Evolutionary conservation across 768 basidiomycete species (phyloP).

Genomic region (Hortiboletus campestris): DNA sequence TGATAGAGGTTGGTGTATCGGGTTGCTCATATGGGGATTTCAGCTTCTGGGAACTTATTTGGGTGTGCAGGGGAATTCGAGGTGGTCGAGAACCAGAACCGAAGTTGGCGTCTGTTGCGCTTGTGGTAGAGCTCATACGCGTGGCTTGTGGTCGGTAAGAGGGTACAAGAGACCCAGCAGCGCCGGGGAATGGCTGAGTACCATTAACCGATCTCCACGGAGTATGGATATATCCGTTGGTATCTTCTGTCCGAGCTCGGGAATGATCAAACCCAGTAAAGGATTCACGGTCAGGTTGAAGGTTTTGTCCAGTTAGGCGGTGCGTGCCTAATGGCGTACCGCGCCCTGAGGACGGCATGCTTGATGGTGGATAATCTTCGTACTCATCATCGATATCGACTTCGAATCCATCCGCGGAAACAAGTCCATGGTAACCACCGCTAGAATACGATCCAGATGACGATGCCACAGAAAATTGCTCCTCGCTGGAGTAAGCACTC

Average conservation of each 20-base stretch:
- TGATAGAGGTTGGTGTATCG: constrained; percentile 36
- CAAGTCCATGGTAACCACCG: constrained; percentile 36
- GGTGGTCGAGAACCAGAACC: constrained; percentile 41
- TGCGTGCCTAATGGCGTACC: constrained; percentile 70
- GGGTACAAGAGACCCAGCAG: constrained; percentile 20
- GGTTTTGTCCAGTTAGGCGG: constrained; percentile 53
- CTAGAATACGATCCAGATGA: constrained; percentile 31
- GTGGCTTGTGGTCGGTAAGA: constrained; percentile 43
- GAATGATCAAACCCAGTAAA: constrained; percentile 49
- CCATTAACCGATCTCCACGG: constrained; percentile 60
- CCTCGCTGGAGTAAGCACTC: constrained; percentile 41
- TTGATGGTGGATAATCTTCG: constrained; percentile 67
- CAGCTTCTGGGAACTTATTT: constrained; percentile 68
- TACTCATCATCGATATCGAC: constrained; percentile 71
- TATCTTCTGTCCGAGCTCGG: constrained; percentile 69
- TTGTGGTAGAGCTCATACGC: constrained; percentile 47
- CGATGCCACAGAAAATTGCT: constrained; percentile 32
- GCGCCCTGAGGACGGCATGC: constrained; percentile 55
- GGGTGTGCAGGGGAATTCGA: constrained; percentile 51
- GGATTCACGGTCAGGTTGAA: constrained; percentile 58
- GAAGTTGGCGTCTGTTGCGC: constrained; percentile 40
- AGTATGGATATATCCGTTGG: constrained; percentile 57
- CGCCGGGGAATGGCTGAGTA: constrained; percentile 35
- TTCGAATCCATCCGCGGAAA: constrained; percentile 68
- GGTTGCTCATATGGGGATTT: constrained; percentile 50